phyloP scores from a whole-genome alignment of 2,329 filamentous ascomycete genomes.

The Tolypocladium endophyticum region DNA sequence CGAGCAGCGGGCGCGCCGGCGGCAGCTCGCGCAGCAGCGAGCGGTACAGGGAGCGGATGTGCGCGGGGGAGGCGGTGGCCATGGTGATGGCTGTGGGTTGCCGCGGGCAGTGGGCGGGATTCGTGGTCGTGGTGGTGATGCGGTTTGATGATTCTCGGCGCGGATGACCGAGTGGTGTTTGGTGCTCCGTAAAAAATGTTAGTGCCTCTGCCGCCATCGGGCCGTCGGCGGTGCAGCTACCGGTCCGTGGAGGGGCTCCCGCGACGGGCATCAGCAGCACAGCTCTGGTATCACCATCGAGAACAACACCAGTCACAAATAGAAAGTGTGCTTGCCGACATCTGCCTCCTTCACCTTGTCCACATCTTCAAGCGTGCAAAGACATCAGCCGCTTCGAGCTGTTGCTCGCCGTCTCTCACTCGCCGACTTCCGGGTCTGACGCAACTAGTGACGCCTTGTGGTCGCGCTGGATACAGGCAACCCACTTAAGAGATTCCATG shows the following conservation, averaged over 20 bases:
- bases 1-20: slow-evolving; percentile 44
- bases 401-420: background rate
- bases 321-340: background rate
- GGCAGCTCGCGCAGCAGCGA: slow-evolving; percentile 83
- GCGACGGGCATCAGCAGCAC: background rate
- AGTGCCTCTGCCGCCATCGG: background rate
- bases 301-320: background rate
- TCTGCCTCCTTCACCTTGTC: background rate
- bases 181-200: background rate
- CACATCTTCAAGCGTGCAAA: background rate
- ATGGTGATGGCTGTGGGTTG: slow-evolving; percentile 10
- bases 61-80: slow-evolving; percentile 30
- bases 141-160: background rate
- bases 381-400: background rate
- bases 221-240: background rate
- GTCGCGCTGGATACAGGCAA: background rate
- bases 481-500: background rate
- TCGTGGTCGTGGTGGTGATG: background rate
- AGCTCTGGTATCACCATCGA: background rate
- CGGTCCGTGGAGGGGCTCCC: background rate
- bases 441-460: background rate
- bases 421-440: background rate
- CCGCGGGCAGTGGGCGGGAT: background rate
- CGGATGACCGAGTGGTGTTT: background rate
- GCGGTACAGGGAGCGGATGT: slow-evolving; percentile 73